Conservation (phyloP, 352 stramenopile genomes). For the Globisporangium barbulae region DNA sequence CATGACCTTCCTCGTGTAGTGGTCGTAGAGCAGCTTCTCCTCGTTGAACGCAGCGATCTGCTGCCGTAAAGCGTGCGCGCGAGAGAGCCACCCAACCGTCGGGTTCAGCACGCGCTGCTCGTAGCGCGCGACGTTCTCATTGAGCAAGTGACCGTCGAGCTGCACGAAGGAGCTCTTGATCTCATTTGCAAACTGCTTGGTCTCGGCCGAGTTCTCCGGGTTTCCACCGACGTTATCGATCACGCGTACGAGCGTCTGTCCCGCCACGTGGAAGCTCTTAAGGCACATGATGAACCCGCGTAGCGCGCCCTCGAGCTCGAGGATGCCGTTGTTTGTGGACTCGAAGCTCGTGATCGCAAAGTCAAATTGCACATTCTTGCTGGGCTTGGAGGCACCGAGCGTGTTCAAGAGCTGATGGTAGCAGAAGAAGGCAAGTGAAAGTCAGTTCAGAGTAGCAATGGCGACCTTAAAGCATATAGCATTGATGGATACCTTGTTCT, state of each 20-base stretch:
- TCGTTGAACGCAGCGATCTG: conserved; percentile 52
- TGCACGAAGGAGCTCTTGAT: conserved; percentile 57
- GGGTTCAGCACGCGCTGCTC: conserved; percentile 65
- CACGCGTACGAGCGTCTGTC: conserved; percentile 46
- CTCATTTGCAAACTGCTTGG: conserved; percentile 58
- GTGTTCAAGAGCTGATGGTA: conserved; percentile 45
- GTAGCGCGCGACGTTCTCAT: conserved; percentile 45
- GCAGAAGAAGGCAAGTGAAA: background rate
- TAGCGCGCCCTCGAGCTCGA: conserved; percentile 45
- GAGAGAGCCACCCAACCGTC: conserved; percentile 49
- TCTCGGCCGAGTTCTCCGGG: conserved; percentile 41
- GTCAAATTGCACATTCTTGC: conserved; percentile 79
- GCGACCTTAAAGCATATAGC: background rate
- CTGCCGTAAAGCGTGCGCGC: conserved; percentile 38
- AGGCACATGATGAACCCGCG: conserved; percentile 57
- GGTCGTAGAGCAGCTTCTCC: conserved; percentile 70
- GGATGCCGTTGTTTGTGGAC: conserved; percentile 40
- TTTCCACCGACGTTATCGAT: conserved; percentile 46
- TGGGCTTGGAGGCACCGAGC: conserved; percentile 66
- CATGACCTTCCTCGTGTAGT: conserved; percentile 78
- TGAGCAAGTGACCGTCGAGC: conserved; percentile 54
- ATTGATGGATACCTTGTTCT: conserved; percentile 49
- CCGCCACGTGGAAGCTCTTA: conserved; percentile 56
- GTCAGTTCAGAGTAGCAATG: background rate
- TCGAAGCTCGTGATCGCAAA: conserved; percentile 60